phyloP scores from a whole-genome alignment of 2,329 filamentous ascomycete genomes.

The Aspergillus sp. region DNA sequence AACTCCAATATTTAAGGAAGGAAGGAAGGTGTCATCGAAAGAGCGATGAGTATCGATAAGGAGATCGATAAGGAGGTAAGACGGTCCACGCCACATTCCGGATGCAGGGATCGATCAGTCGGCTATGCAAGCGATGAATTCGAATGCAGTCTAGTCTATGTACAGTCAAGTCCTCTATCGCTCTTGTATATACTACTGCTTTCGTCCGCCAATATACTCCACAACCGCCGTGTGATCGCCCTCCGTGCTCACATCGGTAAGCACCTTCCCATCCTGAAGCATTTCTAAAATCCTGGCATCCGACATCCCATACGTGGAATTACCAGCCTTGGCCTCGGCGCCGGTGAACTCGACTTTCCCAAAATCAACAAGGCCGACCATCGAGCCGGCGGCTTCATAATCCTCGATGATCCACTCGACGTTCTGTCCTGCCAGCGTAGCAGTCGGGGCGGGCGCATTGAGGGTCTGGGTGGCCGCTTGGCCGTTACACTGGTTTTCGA shows the following conservation, averaged over 20 bases:
- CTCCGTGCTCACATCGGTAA: constrained; percentile 18
- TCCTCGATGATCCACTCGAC: constrained; percentile 51
- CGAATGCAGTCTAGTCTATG: too few species aligned
- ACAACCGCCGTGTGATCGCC: constrained; percentile 21
- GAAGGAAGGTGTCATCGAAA: too few species aligned
- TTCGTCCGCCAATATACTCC: constrained; percentile 8
- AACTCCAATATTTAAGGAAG: too few species aligned
- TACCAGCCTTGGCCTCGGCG: constrained; percentile 17
- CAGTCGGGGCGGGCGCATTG: constrained; percentile 29
- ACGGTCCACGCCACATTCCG: background rate
- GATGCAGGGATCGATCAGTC: too few species aligned
- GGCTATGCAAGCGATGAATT: too few species aligned
- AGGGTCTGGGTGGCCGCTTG: constrained; percentile 45
- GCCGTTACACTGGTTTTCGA: constrained; percentile 46
- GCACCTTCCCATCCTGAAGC: constrained; percentile 32
- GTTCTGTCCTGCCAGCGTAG: constrained; percentile 46
- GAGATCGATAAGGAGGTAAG: too few species aligned
- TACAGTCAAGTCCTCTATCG: background rate
- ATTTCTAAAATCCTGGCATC: constrained; percentile 40
- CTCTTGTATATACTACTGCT: background rate
- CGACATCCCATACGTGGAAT: constrained; percentile 19
- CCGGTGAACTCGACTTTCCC: constrained; percentile 34
- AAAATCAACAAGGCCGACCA: constrained; percentile 42
- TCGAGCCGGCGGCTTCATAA: constrained; percentile 30
- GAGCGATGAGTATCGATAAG: too few species aligned